Conservation (phyloP, 441 rosid species). For the Adansonia gregorii region DNA sequence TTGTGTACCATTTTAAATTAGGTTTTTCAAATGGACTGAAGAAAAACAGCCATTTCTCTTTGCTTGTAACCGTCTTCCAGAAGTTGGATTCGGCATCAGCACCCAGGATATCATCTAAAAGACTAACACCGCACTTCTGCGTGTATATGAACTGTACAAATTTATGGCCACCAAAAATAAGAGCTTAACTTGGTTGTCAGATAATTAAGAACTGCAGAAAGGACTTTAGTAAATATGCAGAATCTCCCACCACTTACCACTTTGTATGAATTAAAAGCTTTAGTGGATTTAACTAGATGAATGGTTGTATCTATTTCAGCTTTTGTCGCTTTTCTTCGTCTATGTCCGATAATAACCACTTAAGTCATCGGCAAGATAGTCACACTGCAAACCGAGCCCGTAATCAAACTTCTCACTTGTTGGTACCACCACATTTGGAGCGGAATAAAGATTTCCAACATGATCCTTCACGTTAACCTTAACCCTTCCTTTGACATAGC, state of each 20-base stretch:
- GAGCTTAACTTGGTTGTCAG: conserved; percentile 35
- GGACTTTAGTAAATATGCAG: conserved; percentile 20
- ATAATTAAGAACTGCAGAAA: conserved; percentile 33
- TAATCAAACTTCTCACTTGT: conserved; percentile 54
- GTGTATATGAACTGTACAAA: conserved; percentile 35
- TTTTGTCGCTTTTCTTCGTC: conserved; percentile 25
- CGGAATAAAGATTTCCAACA: conserved; percentile 48
- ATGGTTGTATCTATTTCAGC: conserved; percentile 27
- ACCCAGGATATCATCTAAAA: conserved; percentile 20
- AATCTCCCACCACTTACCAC: conserved; percentile 32
- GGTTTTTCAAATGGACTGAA: conserved; percentile 21
- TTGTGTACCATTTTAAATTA: conserved; percentile 10
- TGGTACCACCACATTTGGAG: conserved; percentile 50
- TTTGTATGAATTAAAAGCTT: conserved; percentile 29
- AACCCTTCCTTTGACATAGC: conserved; percentile 63
- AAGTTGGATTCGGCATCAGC: conserved; percentile 37
- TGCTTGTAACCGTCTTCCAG: conserved; percentile 28
- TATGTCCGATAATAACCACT: conserved; percentile 61
- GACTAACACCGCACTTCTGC: conserved; percentile 22
- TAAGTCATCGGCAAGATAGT: conserved; percentile 68
- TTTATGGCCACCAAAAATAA: conserved; percentile 27
- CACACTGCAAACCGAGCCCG: conserved; percentile 64
- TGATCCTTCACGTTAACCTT: conserved; percentile 59
- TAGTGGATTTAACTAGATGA: conserved; percentile 27
- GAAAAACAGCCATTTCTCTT: conserved; percentile 35